These are phyloP conservation scores for Neopestalotiopsis clavispora DNA, from an alignment of 2,329 filamentous ascomycete genomes.

Conservation along the genomic window DNA sequence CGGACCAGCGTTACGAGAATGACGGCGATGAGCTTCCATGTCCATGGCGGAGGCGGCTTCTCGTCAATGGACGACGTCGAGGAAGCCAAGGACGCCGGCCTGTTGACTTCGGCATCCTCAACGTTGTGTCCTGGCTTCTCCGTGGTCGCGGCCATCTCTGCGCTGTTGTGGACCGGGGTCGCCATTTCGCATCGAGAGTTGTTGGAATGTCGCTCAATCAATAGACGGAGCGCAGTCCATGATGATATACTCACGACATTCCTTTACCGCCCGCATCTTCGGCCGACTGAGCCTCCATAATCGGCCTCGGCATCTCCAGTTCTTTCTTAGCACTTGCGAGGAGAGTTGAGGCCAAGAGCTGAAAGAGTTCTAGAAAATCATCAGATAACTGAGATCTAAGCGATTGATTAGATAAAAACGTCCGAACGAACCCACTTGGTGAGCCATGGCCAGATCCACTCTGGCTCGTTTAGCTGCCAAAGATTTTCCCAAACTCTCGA, in stretches of 20 bases:
- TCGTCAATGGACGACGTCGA: not conserved
- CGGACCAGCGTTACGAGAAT: slow-evolving; percentile 58
- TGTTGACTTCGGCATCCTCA: not conserved
- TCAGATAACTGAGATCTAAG: not conserved
- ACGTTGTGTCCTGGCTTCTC: not conserved
- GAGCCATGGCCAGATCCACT: not conserved
- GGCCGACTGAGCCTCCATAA: not conserved
- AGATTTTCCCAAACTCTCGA: not conserved
- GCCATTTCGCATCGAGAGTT: not conserved
- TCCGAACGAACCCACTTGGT: not conserved
- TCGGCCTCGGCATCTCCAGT: slow-evolving; percentile 3
- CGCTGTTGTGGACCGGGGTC: not conserved
- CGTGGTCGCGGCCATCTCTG: not conserved
- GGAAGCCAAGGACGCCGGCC: not conserved
- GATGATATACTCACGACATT: not conserved
- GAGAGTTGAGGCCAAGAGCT: not conserved
- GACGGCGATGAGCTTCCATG: slow-evolving; percentile 47
- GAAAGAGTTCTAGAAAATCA: not conserved
- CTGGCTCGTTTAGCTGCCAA: not conserved
- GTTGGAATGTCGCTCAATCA: not conserved
- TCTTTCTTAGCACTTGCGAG: not conserved
- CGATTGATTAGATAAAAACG: slow-evolving; percentile 9
- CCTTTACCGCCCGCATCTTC: not conserved
- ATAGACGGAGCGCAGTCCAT: not conserved
- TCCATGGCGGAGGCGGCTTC: slow-evolving; percentile 18